phyloP scores from a whole-genome alignment of 2,329 filamentous ascomycete genomes.

The Colletotrichum sp. region DNA sequence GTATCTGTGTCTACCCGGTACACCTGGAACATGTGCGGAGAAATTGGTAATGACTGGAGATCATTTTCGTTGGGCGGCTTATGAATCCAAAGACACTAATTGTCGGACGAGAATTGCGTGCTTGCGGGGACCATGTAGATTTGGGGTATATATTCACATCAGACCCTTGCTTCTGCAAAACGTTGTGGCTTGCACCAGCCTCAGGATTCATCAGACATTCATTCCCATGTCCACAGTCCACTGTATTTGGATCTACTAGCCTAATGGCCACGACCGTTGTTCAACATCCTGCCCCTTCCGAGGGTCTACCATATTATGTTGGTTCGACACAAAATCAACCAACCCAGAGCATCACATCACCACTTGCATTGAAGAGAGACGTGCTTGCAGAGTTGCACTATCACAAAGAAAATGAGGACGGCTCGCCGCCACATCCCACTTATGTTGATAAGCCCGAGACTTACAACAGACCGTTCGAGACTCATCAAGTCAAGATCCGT shows the following conservation, averaged over 20 bases:
- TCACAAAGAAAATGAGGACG: slow-evolving; percentile 45
- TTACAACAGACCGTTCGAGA: slow-evolving; percentile 30
- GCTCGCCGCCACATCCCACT: slow-evolving; percentile 39
- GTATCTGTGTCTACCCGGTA: background rate
- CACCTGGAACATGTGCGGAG: background rate
- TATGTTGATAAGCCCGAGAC: slow-evolving; percentile 39
- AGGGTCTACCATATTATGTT: background rate
- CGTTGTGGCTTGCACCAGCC: background rate
- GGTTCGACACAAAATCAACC: background rate
- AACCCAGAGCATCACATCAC: background rate
- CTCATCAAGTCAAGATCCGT: slow-evolving; percentile 33
- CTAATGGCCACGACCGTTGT: slow-evolving; percentile 16
- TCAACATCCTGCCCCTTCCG: background rate
- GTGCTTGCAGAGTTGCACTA: slow-evolving; percentile 41
- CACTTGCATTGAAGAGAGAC: background rate
- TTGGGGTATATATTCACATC: background rate
- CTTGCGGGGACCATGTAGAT: slow-evolving; percentile 18
- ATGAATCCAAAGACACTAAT: slow-evolving; percentile 24
- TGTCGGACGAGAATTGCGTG: slow-evolving; percentile 26
- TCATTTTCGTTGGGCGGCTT: slow-evolving; percentile 20
- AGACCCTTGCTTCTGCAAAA: background rate
- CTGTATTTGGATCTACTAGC: background rate
- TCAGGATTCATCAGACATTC: background rate
- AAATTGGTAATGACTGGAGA: background rate
- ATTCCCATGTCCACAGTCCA: background rate